Percentiles rank a stretch among this genome's conserved stretches.
These are phyloP conservation scores for Cichorium intybus DNA, from an alignment of 140 eudicot genomes.

Conservation along the genomic window DNA sequence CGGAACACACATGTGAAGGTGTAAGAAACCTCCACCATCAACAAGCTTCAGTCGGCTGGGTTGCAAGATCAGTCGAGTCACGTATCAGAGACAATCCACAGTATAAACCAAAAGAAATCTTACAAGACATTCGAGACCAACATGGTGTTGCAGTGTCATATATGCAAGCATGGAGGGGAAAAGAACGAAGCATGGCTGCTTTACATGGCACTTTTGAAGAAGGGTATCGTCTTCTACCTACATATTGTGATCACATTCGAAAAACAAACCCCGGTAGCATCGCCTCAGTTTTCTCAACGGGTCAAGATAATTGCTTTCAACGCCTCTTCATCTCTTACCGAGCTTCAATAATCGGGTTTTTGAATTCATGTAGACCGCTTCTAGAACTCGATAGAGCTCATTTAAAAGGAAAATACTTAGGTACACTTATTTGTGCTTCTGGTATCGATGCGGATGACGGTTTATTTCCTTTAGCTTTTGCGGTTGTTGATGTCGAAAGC, in stretches of 20 bases:
- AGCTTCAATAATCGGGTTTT: slow-evolving; percentile 82
- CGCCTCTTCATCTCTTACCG: slow-evolving; percentile 82
- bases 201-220: slow-evolving; percentile 96
- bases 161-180: slow-evolving; percentile 99
- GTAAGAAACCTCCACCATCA: slow-evolving; percentile 89
- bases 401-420: slow-evolving; percentile 88
- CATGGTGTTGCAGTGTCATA: slow-evolving; percentile 98
- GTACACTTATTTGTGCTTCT: slow-evolving; percentile 79
- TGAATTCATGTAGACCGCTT: slow-evolving; percentile 93
- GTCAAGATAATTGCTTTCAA: slow-evolving; percentile 84
- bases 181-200: slow-evolving; percentile 98
- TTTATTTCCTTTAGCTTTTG: slow-evolving; percentile 87
- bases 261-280: slow-evolving; percentile 85
- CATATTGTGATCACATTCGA: slow-evolving; percentile 82
- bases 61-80: slow-evolving; percentile 88
- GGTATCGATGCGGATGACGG: slow-evolving; percentile 89
- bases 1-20: slow-evolving; percentile 91
- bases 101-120: slow-evolving; percentile 90
- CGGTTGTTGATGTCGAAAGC: slow-evolving; percentile 79
- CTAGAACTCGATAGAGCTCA: slow-evolving; percentile 83
- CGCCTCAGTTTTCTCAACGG: slow-evolving; percentile 71
- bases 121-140: slow-evolving; percentile 88
- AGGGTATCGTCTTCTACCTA: slow-evolving; percentile 81
- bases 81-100: slow-evolving; percentile 80
- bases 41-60: slow-evolving; percentile 99